Conservation (phyloP, 768 basidiomycete species). For the Mycena venus region DNA sequence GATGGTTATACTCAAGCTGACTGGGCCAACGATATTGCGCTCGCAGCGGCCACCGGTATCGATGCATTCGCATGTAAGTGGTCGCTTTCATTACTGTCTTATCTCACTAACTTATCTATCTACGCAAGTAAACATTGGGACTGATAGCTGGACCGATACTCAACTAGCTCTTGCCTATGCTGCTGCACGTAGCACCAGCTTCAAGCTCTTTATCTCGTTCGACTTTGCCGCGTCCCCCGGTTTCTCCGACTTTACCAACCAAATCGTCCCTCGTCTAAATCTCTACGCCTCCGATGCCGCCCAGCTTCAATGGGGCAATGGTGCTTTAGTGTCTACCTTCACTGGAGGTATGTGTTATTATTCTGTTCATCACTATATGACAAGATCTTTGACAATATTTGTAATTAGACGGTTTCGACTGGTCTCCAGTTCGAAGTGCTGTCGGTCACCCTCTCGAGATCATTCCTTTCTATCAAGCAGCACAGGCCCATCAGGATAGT, state of each 20-base stretch:
- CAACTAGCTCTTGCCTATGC: slow-evolving; percentile 21
- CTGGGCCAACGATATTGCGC: slow-evolving; percentile 17
- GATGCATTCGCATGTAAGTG: slow-evolving; percentile 17
- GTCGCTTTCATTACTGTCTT: background rate
- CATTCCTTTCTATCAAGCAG: slow-evolving; percentile 1
- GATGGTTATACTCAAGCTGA: background rate
- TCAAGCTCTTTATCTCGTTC: slow-evolving; percentile 28
- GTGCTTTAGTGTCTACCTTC: background rate
- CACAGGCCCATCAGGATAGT: background rate
- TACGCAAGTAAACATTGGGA: background rate
- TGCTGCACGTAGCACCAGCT: slow-evolving; percentile 14
- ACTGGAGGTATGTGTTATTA: background rate
- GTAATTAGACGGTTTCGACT: background rate
- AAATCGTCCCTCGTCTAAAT: background rate
- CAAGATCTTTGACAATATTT: background rate
- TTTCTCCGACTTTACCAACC: background rate
- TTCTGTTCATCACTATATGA: background rate
- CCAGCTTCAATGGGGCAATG: background rate
- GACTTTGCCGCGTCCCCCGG: background rate
- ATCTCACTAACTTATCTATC: background rate
- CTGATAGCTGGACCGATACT: slow-evolving; percentile 10
- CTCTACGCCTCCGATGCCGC: background rate
- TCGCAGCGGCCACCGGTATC: slow-evolving; percentile 16
- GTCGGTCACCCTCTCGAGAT: background rate
- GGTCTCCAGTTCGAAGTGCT: background rate